Conservation (phyloP, 2,329 filamentous ascomycete species). For the Triangularia setosa region DNA sequence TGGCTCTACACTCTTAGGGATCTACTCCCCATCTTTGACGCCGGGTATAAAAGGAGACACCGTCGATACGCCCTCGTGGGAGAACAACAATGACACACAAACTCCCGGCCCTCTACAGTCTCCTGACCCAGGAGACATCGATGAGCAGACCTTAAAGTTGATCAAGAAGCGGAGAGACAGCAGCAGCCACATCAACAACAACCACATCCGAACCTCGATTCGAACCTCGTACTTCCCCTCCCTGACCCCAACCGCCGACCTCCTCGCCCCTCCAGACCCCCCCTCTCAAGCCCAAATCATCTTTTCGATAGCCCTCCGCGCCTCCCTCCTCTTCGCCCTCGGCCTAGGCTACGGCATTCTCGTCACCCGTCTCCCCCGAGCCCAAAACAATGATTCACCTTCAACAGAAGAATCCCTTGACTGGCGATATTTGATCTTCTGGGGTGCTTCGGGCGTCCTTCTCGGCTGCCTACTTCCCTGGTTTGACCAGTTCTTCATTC, state of each 20-base stretch:
- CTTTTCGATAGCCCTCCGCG: constrained; percentile 55
- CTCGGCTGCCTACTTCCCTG: constrained; percentile 79
- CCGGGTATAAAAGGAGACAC: constrained; percentile 36
- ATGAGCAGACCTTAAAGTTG: constrained; percentile 29
- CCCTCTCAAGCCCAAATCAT: constrained; percentile 29
- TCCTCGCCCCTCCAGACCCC: constrained; percentile 20
- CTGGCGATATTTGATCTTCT: constrained; percentile 70
- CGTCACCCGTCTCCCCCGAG: constrained; percentile 72
- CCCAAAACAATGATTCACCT: constrained; percentile 23
- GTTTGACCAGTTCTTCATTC: constrained; percentile 65
- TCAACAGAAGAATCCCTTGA: constrained; percentile 27
- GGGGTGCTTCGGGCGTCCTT: constrained; percentile 75
- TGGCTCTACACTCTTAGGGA: constrained; percentile 83
- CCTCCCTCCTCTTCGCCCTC: constrained; percentile 67
- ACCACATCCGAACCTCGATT: background rate
- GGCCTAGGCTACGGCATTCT: constrained; percentile 80
- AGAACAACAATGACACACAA: constrained; percentile 57
- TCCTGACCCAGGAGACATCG: constrained; percentile 39
- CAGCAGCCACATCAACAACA: constrained; percentile 24
- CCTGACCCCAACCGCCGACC: constrained; percentile 18
- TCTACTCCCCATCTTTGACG: constrained; percentile 67
- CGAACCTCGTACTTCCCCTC: constrained; percentile 24
- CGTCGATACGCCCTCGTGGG: constrained; percentile 29
- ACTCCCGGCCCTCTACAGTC: constrained; percentile 53
- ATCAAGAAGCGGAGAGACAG: constrained; percentile 36